A percentile compares a stretch with the other conserved stretches of the same genome.
Conservation (phyloP, 108 stramenopile genomes). For the Nannochloropsis salina region DNA sequence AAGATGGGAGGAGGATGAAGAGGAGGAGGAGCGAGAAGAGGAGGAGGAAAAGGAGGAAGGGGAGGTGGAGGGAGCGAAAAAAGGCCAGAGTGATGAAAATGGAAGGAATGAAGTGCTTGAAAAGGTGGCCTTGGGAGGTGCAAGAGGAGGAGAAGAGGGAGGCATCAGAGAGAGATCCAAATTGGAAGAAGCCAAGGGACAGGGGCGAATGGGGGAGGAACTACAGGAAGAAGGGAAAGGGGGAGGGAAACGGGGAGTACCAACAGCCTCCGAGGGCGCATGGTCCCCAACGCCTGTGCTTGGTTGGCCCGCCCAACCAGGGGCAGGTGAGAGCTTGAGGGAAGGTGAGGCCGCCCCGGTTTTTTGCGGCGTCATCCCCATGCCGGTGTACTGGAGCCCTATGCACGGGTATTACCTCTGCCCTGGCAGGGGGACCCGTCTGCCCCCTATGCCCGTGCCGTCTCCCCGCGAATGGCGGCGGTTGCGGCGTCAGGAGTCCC, state of each 20-base stretch:
- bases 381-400: background rate
- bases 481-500: background rate
- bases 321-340: background rate
- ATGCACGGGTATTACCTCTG: background rate
- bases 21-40: conserved; percentile 16
- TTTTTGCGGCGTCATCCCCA: background rate
- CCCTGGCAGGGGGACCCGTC: background rate
- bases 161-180: background rate
- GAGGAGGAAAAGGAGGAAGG: background rate
- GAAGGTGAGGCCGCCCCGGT: background rate
- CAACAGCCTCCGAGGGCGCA: background rate
- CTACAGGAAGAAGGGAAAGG: background rate
- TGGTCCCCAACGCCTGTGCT: background rate
- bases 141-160: background rate
- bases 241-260: background rate
- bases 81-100: background rate
- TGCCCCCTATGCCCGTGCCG: background rate
- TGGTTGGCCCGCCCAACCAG: background rate
- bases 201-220: background rate
- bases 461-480: background rate
- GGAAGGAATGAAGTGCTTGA: too few relatives aligned
- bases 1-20: background rate
- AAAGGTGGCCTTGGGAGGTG: background rate
- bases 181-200: background rate
- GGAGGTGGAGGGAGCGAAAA: background rate